Conservation (phyloP, 169 alveolate species). For the Plasmodium malariae region DNA sequence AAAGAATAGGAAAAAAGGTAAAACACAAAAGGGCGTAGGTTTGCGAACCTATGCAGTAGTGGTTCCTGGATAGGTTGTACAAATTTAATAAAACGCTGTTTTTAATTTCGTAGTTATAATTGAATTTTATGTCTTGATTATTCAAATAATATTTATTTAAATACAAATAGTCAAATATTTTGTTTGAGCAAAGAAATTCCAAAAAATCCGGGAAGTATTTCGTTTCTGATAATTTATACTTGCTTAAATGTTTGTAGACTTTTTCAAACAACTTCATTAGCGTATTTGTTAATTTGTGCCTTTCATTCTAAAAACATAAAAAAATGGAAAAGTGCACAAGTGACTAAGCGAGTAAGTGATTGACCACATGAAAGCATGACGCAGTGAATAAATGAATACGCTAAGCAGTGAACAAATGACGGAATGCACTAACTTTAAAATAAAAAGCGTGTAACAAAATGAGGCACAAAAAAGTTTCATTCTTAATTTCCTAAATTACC, state of each 20-base stretch:
- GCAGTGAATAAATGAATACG: too few relatives aligned
- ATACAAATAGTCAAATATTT: constrained; percentile 31
- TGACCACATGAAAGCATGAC: too few relatives aligned
- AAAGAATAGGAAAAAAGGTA: constrained; percentile 60
- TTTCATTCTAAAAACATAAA: constrained; percentile 15
- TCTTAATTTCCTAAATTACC: constrained; percentile 15
- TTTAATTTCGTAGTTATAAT: constrained; percentile 25
- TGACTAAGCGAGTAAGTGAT: too few relatives aligned
- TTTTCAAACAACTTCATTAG: background rate
- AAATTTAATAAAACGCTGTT: constrained; percentile 62
- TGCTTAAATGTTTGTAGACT: constrained; percentile 19
- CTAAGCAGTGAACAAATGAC: too few relatives aligned
- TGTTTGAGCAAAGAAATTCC: constrained; percentile 64
- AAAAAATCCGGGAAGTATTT: constrained; percentile 64
- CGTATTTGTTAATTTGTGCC: constrained; percentile 21
- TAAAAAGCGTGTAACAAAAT: too few relatives aligned
- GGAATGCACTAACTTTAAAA: too few relatives aligned
- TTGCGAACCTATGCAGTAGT: constrained; percentile 67
- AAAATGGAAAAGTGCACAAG: background rate
- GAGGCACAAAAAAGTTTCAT: background rate
- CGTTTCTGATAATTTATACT: background rate
- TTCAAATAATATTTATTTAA: constrained; percentile 51
- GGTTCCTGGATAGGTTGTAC: constrained; percentile 61
- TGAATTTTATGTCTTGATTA: constrained; percentile 53
- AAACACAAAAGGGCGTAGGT: constrained; percentile 62